These are phyloP conservation scores for Neovahlkampfia damariscottae DNA, from an alignment of 78 protist species.

Conservation along the genomic window DNA sequence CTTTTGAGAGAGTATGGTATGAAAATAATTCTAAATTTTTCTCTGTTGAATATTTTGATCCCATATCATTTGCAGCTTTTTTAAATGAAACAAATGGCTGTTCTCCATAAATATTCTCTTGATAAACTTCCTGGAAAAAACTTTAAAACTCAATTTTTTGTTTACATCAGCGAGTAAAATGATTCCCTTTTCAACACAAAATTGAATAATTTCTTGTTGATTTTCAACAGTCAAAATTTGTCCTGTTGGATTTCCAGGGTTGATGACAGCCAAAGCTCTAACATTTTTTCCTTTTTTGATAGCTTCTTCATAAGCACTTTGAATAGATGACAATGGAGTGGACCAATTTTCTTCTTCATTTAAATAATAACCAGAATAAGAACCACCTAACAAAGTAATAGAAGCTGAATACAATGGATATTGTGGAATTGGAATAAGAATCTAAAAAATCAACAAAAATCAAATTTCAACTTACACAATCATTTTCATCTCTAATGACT, in stretches of 20 bases:
- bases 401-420: constrained; percentile 98
- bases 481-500: constrained; percentile 23
- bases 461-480: no score
- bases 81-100: constrained; percentile 73
- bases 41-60: neutral
- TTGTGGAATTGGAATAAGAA: constrained; percentile 97
- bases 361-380: constrained; percentile 71
- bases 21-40: constrained; percentile 64
- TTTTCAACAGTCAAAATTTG: constrained; percentile 27
- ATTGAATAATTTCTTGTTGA: constrained; percentile 38
- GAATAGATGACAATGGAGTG: constrained; percentile 6
- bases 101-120: constrained; percentile 79
- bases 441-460: no score
- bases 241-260: constrained; percentile 99
- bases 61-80: constrained; percentile 35
- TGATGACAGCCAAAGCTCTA: constrained; percentile 88
- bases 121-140: no score
- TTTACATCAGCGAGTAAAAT: constrained; percentile 94
- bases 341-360: constrained; percentile 53
- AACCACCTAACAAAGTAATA: constrained; percentile 60
- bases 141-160: no score
- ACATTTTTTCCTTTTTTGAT: constrained; percentile 33
- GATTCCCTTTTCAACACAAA: constrained; percentile 47
- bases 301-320: constrained; percentile 31
- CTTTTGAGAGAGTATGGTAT: constrained; percentile 94